Percentiles rank a stretch among this genome's conserved stretches.
Evolutionary conservation across 108 stramenopile species (phyloP).

Genomic region (Pseudonitzschia delicatissima): DNA sequence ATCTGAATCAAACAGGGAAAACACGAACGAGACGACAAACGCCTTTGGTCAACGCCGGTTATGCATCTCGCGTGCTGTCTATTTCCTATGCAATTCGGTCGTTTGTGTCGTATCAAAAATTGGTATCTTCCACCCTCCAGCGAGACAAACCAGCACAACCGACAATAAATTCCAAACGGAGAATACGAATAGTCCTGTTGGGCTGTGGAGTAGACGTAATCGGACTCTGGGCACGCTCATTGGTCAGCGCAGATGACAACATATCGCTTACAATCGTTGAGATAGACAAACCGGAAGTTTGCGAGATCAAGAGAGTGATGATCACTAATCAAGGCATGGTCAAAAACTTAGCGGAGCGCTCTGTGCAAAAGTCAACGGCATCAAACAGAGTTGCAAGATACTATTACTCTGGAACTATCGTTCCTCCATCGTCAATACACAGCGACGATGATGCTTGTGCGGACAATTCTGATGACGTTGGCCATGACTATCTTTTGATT

Average conservation of each 20-base stretch:
- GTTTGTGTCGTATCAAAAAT: constrained; percentile 24
- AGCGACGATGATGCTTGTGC: neutral
- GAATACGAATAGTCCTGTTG: constrained; percentile 54
- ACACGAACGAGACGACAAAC: constrained; percentile 44
- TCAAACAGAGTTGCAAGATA: neutral
- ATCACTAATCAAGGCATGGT: constrained; percentile 1
- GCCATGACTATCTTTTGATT: constrained; percentile 33
- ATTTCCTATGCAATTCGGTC: constrained; percentile 38
- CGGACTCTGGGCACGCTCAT: constrained; percentile 60
- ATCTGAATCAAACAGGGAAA: neutral
- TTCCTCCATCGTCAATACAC: neutral
- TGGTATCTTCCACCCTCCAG: neutral
- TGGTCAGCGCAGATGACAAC: constrained; percentile 1
- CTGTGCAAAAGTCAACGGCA: neutral
- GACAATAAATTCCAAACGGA: neutral
- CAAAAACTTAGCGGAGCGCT: neutral
- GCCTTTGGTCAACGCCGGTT: constrained; percentile 80
- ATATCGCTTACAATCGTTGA: constrained; percentile 21
- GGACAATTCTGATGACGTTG: neutral
- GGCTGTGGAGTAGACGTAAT: constrained; percentile 77
- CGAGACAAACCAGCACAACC: neutral
- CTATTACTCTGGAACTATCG: neutral
- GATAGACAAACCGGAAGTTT: constrained; percentile 32
- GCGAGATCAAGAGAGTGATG: constrained; percentile 19
- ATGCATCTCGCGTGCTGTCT: constrained; percentile 61